These are phyloP conservation scores for Stenogyne calaminthoides DNA, from an alignment of 305 asterid genomes.

Conservation along the genomic window DNA sequence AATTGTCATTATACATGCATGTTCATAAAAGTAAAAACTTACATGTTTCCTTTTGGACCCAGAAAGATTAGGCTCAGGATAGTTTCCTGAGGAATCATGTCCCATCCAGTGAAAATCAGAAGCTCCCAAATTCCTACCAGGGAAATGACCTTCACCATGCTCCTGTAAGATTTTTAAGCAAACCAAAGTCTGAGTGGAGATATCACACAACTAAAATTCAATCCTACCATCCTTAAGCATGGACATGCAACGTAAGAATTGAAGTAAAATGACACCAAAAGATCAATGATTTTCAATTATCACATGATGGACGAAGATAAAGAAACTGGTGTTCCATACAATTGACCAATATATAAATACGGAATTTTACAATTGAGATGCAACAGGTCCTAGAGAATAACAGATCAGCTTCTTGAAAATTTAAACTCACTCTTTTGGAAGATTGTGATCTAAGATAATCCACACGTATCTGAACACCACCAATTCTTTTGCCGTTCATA, in stretches of 20 bases:
- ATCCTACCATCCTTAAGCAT: slow-evolving; percentile 12
- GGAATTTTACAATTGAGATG: background rate
- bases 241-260: slow-evolving; percentile 13
- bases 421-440: slow-evolving; percentile 76
- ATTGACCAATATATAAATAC: slow-evolving; percentile 3
- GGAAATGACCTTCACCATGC: slow-evolving; percentile 65
- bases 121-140: slow-evolving; percentile 50
- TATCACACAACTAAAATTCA: background rate
- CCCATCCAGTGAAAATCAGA: slow-evolving; percentile 65
- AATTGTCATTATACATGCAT: background rate
- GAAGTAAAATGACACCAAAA: slow-evolving; percentile 23
- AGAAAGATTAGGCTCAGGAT: slow-evolving; percentile 56
- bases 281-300: slow-evolving; percentile 9
- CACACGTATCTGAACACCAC: slow-evolving; percentile 85
- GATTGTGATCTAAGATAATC: slow-evolving; percentile 91
- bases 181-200: slow-evolving; percentile 25
- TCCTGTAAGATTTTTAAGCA: slow-evolving; percentile 61
- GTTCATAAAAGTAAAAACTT: slow-evolving; percentile 28
- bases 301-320: slow-evolving; percentile 4
- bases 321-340: background rate
- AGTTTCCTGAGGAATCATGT: slow-evolving; percentile 51
- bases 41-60: slow-evolving; percentile 77
- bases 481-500: slow-evolving; percentile 74
- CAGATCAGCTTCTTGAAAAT: slow-evolving; percentile 9
- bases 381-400: slow-evolving; percentile 10